Evolutionary conservation across 495 filamentous ascomycete genomes (phyloP).

Genomic region (Aspergillus kassunensis): DNA sequence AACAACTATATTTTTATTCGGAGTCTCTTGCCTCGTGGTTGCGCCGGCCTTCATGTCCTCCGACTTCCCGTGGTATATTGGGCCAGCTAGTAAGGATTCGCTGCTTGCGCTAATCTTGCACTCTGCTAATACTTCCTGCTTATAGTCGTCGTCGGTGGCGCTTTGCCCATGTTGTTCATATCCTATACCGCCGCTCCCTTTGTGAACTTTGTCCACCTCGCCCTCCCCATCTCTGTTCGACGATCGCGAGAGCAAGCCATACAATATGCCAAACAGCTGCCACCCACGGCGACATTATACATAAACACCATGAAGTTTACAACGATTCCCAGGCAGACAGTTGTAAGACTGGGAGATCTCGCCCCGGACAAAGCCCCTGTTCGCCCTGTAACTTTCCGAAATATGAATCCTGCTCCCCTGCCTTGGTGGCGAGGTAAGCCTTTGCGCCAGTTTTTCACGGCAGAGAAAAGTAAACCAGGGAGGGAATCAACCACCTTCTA

Average conservation of each 20-base stretch:
- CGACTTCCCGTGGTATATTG: conserved; percentile 42
- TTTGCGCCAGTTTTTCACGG: conserved; percentile 33
- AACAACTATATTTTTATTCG: conserved; percentile 66
- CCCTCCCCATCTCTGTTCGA: conserved; percentile 65
- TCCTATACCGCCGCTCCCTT: conserved; percentile 62
- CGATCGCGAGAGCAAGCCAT: conserved; percentile 61
- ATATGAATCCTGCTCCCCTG: conserved; percentile 28
- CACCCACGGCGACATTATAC: conserved; percentile 59
- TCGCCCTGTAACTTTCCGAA: conserved; percentile 40
- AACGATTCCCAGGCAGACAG: conserved; percentile 36
- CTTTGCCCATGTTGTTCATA: conserved; percentile 64
- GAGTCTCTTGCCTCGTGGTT: conserved; percentile 56
- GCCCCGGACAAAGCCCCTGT: conserved; percentile 25
- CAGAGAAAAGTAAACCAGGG: conserved; percentile 31
- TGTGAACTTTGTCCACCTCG: conserved; percentile 68
- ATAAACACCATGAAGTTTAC: conserved; percentile 67
- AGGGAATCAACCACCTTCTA: conserved; percentile 36
- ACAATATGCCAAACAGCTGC: conserved; percentile 58
- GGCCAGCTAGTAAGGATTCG: conserved; percentile 40
- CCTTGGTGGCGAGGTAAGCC: conserved; percentile 32
- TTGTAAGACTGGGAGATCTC: conserved; percentile 38
- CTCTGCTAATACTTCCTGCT: conserved; percentile 1
- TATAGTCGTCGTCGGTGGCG: conserved; percentile 54
- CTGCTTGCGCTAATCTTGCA: background rate
- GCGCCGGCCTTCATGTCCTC: conserved; percentile 55